Evolutionary conservation across 2,329 filamentous ascomycete genomes (phyloP).

Genomic region (Geosmithia flava): DNA sequence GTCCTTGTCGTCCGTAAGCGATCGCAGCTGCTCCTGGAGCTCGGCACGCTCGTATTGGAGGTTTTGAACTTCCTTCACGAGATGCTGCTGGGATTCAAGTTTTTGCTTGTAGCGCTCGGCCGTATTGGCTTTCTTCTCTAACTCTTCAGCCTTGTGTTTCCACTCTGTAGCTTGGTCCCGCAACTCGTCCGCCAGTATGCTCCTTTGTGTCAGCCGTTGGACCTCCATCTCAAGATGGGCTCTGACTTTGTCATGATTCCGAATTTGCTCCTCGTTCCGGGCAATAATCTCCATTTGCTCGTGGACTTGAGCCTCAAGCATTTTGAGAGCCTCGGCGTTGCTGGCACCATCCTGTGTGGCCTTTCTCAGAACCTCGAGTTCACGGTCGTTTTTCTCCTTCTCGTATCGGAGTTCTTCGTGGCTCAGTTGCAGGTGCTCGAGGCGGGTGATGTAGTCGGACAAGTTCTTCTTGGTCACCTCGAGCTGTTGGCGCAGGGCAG

Average conservation of each 20-base stretch:
- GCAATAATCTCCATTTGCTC: conserved; percentile 63
- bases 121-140: conserved; percentile 50
- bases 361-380: conserved; percentile 36
- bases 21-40: conserved; percentile 32
- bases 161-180: conserved; percentile 49
- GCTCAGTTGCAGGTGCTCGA: conserved; percentile 47
- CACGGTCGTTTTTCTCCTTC: conserved; percentile 43
- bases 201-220: conserved; percentile 29
- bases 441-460: conserved; percentile 44
- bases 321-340: conserved; percentile 37
- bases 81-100: conserved; percentile 40
- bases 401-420: conserved; percentile 55
- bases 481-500: conserved; percentile 34
- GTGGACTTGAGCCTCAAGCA: conserved; percentile 43
- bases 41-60: conserved; percentile 43
- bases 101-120: conserved; percentile 52
- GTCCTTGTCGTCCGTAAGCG: conserved; percentile 21
- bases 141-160: conserved; percentile 43
- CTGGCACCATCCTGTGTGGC: conserved; percentile 38
- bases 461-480: conserved; percentile 42
- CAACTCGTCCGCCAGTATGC: conserved; percentile 35
- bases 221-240: conserved; percentile 48
- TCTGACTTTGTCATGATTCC: conserved; percentile 17
- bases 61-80: conserved; percentile 42
- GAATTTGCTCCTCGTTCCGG: conserved; percentile 43